Percentiles rank a stretch among this genome's conserved stretches.
Evolutionary conservation across 192 early-diverging fungal species (phyloP).

Genomic region (Podila minutissima): DNA sequence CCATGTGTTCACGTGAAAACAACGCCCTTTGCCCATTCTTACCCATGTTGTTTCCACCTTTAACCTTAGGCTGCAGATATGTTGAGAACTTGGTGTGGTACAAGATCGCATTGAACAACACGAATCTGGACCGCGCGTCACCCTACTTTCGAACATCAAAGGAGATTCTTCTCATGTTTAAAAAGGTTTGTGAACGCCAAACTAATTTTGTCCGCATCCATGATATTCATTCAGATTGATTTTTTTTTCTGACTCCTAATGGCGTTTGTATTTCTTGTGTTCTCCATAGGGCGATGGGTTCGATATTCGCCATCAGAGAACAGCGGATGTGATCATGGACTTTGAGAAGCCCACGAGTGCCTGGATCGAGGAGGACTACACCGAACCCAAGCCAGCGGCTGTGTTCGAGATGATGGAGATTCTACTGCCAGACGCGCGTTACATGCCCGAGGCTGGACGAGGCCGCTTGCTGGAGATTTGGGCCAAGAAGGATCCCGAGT

Average conservation of each 20-base stretch:
- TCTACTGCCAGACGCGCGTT: conserved; percentile 59
- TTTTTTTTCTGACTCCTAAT: background rate
- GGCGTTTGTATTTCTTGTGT: background rate
- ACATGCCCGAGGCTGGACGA: conserved; percentile 44
- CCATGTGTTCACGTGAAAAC: too few species aligned
- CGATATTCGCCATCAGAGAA: conserved; percentile 66
- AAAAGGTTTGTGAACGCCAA: conserved; percentile 39
- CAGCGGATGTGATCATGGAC: conserved; percentile 70
- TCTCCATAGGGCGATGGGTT: conserved; percentile 58
- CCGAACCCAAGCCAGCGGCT: conserved; percentile 60
- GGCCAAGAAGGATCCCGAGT: conserved; percentile 33
- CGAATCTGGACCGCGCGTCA: conserved; percentile 49
- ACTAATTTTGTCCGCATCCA: background rate
- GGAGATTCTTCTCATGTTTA: conserved; percentile 68
- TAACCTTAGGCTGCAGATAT: conserved; percentile 58
- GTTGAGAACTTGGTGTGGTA: conserved; percentile 72
- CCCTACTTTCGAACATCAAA: conserved; percentile 64
- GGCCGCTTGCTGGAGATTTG: conserved; percentile 63
- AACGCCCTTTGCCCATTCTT: background rate
- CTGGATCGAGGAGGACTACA: conserved; percentile 64
- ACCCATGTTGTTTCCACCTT: background rate
- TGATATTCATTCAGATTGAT: too few species aligned
- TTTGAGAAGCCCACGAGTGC: conserved; percentile 57
- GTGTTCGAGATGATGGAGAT: conserved; percentile 70
- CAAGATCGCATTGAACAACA: conserved; percentile 61